Evolutionary conservation across 1,284 basidiomycete genomes (phyloP).

Genomic region (Cutaneotrichosporon cavernicola): DNA sequence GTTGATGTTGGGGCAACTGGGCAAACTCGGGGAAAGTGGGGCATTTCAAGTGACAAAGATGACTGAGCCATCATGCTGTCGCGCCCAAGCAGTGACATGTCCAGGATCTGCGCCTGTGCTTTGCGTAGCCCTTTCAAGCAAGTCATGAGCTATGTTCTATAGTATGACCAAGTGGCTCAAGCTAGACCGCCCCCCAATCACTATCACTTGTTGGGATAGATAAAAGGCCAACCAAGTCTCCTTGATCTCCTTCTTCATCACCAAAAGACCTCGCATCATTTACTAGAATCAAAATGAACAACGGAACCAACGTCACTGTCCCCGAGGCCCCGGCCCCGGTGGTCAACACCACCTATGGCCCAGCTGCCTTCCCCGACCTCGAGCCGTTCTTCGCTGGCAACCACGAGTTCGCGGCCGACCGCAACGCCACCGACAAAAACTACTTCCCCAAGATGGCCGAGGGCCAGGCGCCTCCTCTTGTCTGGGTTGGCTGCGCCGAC

Average conservation of each 20-base stretch:
- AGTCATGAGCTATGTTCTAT: no score
- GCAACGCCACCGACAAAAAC: conserved; percentile 32
- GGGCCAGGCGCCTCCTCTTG: conserved; percentile 46
- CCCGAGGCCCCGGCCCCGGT: neutral
- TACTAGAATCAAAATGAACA: neutral
- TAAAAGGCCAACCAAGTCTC: neutral
- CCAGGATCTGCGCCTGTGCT: no score
- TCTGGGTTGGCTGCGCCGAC: conserved; percentile 53
- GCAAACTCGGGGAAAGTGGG: no score
- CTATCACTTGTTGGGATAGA: no score
- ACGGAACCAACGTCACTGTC: neutral
- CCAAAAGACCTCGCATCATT: neutral
- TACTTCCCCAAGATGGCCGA: conserved; percentile 40
- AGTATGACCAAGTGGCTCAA: no score
- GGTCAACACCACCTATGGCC: conserved; percentile 2
- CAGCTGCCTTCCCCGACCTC: conserved; percentile 23
- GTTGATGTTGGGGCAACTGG: no score
- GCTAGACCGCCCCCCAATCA: no score
- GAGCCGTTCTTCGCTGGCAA: conserved; percentile 37
- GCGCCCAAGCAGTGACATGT: no score
- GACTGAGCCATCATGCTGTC: no score
- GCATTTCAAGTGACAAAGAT: no score
- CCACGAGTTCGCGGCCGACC: conserved; percentile 38
- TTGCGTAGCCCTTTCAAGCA: no score
- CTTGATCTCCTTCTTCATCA: neutral